Evolutionary conservation across 768 basidiomycete genomes (phyloP).

Genomic region (Suillus spraguei): DNA sequence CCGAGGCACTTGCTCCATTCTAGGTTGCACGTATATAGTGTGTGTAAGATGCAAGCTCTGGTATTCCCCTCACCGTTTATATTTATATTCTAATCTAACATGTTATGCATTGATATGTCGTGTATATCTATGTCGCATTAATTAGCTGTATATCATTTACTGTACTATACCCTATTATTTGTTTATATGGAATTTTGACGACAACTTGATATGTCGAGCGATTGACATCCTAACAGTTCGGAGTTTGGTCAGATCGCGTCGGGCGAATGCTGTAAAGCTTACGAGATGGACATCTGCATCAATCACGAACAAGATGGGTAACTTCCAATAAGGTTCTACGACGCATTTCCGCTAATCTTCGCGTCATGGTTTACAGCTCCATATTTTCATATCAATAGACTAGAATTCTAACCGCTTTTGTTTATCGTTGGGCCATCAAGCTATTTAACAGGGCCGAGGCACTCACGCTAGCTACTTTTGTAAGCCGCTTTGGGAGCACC

Average conservation of each 20-base stretch:
- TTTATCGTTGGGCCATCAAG: too few species aligned
- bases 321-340: not conserved
- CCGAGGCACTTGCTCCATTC: not conserved
- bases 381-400: too few species aligned
- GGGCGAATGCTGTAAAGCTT: not conserved
- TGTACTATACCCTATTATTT: not conserved
- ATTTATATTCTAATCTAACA: not conserved
- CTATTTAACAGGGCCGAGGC: too few species aligned
- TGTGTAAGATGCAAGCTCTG: not conserved
- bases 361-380: not conserved
- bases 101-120: slow-evolving; percentile 1
- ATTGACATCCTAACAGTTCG: not conserved
- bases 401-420: too few species aligned
- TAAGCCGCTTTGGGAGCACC: too few species aligned
- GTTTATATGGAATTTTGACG: not conserved
- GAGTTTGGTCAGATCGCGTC: not conserved
- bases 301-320: not conserved
- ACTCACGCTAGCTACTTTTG: too few species aligned
- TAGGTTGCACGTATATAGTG: not conserved
- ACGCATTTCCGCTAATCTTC: not conserved
- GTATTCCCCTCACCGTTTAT: not conserved
- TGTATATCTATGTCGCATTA: not conserved
- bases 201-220: not conserved
- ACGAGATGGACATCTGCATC: not conserved
- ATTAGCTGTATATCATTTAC: not conserved